These are phyloP conservation scores for Heterobasidion annosum DNA, from an alignment of 1,284 basidiomycete species.

Conservation along the genomic window DNA sequence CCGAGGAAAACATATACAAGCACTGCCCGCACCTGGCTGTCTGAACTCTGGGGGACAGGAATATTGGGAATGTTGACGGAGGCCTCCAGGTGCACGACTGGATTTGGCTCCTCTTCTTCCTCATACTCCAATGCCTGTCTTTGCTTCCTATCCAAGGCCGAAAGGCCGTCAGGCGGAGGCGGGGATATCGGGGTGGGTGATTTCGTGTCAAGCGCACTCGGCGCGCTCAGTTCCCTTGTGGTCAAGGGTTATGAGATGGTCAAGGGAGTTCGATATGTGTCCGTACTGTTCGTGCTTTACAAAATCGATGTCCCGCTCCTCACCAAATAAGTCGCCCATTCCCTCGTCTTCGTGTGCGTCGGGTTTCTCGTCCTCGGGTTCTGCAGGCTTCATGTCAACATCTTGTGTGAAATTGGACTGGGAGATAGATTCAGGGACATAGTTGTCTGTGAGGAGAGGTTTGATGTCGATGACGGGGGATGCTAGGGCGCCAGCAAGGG, in stretches of 20 bases:
- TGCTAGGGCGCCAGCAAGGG: slow-evolving; percentile 29
- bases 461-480: slow-evolving; percentile 10
- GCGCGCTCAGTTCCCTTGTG: slow-evolving; percentile 7
- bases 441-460: slow-evolving; percentile 1
- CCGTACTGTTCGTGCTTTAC: slow-evolving; percentile 25
- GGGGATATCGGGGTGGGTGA: slow-evolving; percentile 24
- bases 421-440: background rate
- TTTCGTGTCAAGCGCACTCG: slow-evolving; percentile 14
- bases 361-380: slow-evolving; percentile 12
- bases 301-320: slow-evolving; percentile 53
- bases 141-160: slow-evolving; percentile 58
- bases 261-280: background rate
- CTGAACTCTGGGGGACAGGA: slow-evolving; percentile 62
- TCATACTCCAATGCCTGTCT: slow-evolving; percentile 72
- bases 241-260: background rate
- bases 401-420: slow-evolving; percentile 19
- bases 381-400: slow-evolving; percentile 31
- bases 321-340: slow-evolving; percentile 74
- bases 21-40: slow-evolving; percentile 49
- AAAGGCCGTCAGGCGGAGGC: slow-evolving; percentile 47
- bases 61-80: slow-evolving; percentile 71
- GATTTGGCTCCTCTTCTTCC: slow-evolving; percentile 64
- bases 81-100: slow-evolving; percentile 54
- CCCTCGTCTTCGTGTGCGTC: slow-evolving; percentile 38
- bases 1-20: background rate